These are phyloP conservation scores for Colletotrichum phormii DNA, from an alignment of 2,329 filamentous ascomycete species.

Conservation along the genomic window DNA sequence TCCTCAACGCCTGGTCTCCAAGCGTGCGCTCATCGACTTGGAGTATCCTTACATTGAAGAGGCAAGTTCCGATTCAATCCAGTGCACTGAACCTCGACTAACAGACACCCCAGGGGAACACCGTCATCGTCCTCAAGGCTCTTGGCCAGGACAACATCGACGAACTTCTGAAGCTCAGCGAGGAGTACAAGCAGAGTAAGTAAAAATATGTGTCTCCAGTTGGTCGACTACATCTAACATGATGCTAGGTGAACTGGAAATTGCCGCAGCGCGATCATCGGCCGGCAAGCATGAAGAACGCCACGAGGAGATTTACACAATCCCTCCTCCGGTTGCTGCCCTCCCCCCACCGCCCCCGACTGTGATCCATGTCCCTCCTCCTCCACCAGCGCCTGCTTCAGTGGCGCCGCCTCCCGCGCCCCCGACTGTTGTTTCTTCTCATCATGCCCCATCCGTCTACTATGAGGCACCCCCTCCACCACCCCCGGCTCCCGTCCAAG, in stretches of 20 bases:
- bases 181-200: conserved; percentile 76
- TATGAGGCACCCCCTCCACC: conserved; percentile 49
- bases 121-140: conserved; percentile 84
- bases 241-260: conserved; percentile 55
- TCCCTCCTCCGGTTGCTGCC: conserved; percentile 40
- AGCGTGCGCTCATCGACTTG: conserved; percentile 83
- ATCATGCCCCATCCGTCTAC: conserved; percentile 45
- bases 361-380: conserved; percentile 35
- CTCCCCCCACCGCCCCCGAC: conserved; percentile 44
- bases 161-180: conserved; percentile 85
- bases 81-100: not conserved
- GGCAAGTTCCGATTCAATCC: conserved; percentile 59
- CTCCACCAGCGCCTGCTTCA: conserved; percentile 5
- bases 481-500: conserved; percentile 44
- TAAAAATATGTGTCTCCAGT: not conserved
- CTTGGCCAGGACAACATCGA: conserved; percentile 93
- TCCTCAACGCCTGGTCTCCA: conserved; percentile 82
- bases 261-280: conserved; percentile 58
- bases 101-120: conserved; percentile 71
- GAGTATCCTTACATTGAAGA: conserved; percentile 90
- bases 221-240: not conserved
- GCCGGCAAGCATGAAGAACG: conserved; percentile 63
- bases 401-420: conserved; percentile 48
- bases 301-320: conserved; percentile 54
- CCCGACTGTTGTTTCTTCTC: conserved; percentile 42